A percentile compares a stretch with the other conserved stretches of the same genome.
These are phyloP conservation scores for Pestalotiopsis sp. DNA, from an alignment of 2,329 filamentous ascomycete genomes.

Conservation along the genomic window DNA sequence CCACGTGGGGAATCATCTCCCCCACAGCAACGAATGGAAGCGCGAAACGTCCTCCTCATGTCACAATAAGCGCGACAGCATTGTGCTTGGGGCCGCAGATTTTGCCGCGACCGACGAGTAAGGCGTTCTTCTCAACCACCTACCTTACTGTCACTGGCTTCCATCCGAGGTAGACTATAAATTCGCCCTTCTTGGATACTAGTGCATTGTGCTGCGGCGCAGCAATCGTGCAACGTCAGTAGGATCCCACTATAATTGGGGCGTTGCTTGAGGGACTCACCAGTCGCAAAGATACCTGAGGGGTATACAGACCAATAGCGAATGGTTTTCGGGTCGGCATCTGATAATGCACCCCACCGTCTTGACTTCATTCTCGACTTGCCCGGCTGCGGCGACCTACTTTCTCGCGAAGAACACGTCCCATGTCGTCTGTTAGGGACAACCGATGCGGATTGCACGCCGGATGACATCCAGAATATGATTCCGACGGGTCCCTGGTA, in stretches of 20 bases:
- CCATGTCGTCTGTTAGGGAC: too few species aligned
- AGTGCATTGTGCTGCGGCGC: background rate
- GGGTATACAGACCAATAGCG: background rate
- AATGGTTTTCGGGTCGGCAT: background rate
- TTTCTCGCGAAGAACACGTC: background rate
- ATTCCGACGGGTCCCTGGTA: too few species aligned
- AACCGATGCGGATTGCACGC: too few species aligned
- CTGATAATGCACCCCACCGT: background rate
- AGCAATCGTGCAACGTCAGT: background rate
- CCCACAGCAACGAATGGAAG: conserved; percentile 8
- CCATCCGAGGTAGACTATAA: too few species aligned
- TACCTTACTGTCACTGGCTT: background rate
- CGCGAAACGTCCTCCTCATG: background rate
- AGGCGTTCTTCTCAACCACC: background rate
- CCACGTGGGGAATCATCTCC: background rate
- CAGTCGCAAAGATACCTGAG: background rate
- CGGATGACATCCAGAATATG: too few species aligned
- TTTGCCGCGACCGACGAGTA: background rate
- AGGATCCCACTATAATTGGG: background rate
- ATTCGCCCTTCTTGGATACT: background rate
- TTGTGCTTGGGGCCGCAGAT: background rate
- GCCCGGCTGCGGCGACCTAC: background rate
- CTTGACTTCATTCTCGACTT: background rate
- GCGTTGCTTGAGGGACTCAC: background rate
- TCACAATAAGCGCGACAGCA: conserved; percentile 4